Evolutionary conservation across 805 yeast genomes (phyloP).

Genomic region (Candida pseudoglaebosa): DNA sequence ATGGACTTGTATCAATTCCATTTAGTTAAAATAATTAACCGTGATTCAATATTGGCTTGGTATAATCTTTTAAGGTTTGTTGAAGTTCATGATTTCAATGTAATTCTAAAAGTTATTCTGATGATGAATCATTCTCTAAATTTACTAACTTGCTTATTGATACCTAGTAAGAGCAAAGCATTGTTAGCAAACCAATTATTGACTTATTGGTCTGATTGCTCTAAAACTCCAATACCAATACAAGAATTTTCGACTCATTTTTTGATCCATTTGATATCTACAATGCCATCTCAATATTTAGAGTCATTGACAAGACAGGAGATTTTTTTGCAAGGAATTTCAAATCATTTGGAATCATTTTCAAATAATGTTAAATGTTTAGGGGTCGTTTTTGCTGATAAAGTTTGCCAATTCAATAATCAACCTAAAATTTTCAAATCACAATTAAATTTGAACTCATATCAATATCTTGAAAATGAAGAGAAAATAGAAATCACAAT

Average conservation of each 20-base stretch:
- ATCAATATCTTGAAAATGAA: slow-evolving; percentile 16
- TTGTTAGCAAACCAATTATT: slow-evolving; percentile 9
- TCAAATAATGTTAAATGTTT: slow-evolving; percentile 43
- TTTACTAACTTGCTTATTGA: slow-evolving; percentile 14
- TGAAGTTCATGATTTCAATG: slow-evolving; percentile 7
- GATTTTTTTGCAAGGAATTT: slow-evolving; percentile 47
- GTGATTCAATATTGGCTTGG: slow-evolving; percentile 15
- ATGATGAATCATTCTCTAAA: slow-evolving; percentile 20
- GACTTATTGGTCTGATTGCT: slow-evolving; percentile 23
- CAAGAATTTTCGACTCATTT: slow-evolving; percentile 51
- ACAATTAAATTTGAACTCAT: slow-evolving; percentile 24
- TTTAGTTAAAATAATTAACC: slow-evolving; percentile 7
- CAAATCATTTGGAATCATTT: slow-evolving; percentile 50
- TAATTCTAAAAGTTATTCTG: slow-evolving; percentile 8
- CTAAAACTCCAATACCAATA: slow-evolving; percentile 31
- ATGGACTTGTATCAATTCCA: slow-evolving; percentile 14
- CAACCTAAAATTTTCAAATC: slow-evolving; percentile 30
- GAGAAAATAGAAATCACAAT: slow-evolving; percentile 7
- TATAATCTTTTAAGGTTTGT: slow-evolving; percentile 13
- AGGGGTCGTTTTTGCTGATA: slow-evolving; percentile 58
- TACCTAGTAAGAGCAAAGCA: slow-evolving; percentile 4
- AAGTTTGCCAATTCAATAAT: slow-evolving; percentile 30
- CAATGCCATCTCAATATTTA: slow-evolving; percentile 12
- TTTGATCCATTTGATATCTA: slow-evolving; percentile 32
- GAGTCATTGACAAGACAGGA: slow-evolving; percentile 28